Percentiles rank a stretch among this genome's conserved stretches.
Evolutionary conservation across 1,139 yeast genomes (phyloP).

Genomic region (Kodamaea sp.): DNA sequence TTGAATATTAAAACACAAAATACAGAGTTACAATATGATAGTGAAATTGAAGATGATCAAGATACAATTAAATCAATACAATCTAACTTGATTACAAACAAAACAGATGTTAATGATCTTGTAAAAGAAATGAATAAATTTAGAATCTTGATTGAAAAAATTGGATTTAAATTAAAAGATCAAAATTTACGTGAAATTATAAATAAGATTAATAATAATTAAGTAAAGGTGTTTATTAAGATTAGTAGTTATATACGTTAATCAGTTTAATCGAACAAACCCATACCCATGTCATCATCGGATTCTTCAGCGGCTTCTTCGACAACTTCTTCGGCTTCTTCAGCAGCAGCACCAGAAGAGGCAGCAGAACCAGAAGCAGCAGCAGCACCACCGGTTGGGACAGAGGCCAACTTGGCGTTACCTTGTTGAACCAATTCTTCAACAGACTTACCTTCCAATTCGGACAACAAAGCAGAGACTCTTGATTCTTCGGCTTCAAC

Average conservation of each 20-base stretch:
- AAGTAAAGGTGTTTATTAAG: slow-evolving; percentile 1
- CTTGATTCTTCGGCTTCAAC: slow-evolving; percentile 75
- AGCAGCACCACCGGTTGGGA: slow-evolving; percentile 83
- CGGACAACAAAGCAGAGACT: slow-evolving; percentile 60
- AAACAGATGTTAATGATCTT: slow-evolving; percentile 9
- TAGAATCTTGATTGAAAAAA: slow-evolving; percentile 30
- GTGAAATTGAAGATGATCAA: slow-evolving; percentile 19
- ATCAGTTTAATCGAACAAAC: slow-evolving; percentile 73
- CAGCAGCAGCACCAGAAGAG: slow-evolving; percentile 39
- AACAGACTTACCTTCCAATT: slow-evolving; percentile 74
- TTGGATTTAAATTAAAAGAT: slow-evolving; percentile 11
- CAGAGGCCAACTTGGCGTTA: slow-evolving; percentile 76
- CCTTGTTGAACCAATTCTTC: slow-evolving; percentile 77
- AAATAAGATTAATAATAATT: slow-evolving; percentile 3
- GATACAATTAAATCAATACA: slow-evolving; percentile 10
- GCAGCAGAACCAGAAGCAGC: slow-evolving; percentile 51
- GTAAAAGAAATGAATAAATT: slow-evolving; percentile 28
- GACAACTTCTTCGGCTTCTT: slow-evolving; percentile 38
- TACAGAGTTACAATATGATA: slow-evolving; percentile 8
- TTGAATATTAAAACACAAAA: background rate
- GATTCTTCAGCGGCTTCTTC: slow-evolving; percentile 37
- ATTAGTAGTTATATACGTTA: background rate
- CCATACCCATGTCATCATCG: slow-evolving; percentile 56
- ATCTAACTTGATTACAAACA: slow-evolving; percentile 12
- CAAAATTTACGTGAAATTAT: slow-evolving; percentile 3